phyloP scores from a whole-genome alignment of 2,329 filamentous ascomycete genomes.

The Pyrenochaeta sp. region DNA sequence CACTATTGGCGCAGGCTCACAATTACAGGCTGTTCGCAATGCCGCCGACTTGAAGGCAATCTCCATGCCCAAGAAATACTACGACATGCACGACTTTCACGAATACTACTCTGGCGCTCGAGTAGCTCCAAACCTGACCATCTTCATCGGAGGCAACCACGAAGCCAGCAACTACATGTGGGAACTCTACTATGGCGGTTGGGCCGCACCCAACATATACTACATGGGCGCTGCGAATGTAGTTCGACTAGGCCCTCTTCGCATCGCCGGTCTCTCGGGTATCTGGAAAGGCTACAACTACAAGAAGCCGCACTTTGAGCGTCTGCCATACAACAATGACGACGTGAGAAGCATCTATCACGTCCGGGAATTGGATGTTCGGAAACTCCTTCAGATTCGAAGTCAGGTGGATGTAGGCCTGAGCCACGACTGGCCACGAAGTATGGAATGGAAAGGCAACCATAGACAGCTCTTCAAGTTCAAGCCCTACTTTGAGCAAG shows the following conservation, averaged over 20 bases:
- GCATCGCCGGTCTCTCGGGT: conserved; percentile 88
- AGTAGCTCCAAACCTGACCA: conserved; percentile 83
- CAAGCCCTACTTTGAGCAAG: conserved; percentile 78
- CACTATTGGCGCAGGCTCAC: conserved; percentile 17
- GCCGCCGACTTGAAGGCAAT: conserved; percentile 86
- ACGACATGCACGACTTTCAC: conserved; percentile 88
- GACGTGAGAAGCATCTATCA: conserved; percentile 89
- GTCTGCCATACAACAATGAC: conserved; percentile 79
- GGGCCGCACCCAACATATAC: conserved; percentile 97
- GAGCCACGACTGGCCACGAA: conserved; percentile 94
- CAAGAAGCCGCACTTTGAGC: conserved; percentile 80
- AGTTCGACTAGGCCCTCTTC: conserved; percentile 79
- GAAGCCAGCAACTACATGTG: conserved; percentile 90
- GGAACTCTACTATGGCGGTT: conserved; percentile 95
- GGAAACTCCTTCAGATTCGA: conserved; percentile 84
- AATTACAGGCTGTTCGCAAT: conserved; percentile 78
- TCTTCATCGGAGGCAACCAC: conserved; percentile 95
- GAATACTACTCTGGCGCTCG: conserved; percentile 86
- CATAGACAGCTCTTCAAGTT: conserved; percentile 69
- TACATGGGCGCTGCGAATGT: conserved; percentile 95
- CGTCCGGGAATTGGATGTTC: conserved; percentile 85
- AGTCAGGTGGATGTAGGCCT: conserved; percentile 90
- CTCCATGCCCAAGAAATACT: conserved; percentile 88
- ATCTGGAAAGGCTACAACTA: conserved; percentile 97
- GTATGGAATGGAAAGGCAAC: conserved; percentile 81